phyloP scores from a whole-genome alignment of 1,284 basidiomycete genomes.

The Leccinum fallax region DNA sequence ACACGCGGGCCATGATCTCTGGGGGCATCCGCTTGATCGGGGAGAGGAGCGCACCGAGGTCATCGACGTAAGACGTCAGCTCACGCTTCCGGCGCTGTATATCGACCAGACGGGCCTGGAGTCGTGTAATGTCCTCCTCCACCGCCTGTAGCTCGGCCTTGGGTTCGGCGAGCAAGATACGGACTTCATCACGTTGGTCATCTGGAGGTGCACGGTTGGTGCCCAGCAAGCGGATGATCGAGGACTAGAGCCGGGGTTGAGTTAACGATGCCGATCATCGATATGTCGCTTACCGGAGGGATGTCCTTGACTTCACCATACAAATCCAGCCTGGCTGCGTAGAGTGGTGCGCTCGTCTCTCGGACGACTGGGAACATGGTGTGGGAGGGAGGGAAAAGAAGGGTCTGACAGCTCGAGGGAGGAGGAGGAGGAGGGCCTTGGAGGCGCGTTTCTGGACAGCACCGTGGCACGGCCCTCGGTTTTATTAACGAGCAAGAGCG shows the following conservation, averaged over 20 bases:
- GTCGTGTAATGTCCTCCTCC: slow-evolving; percentile 28
- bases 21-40: slow-evolving; percentile 37
- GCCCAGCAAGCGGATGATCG: slow-evolving; percentile 32
- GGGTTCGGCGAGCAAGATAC: slow-evolving; percentile 26
- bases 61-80: slow-evolving; percentile 32
- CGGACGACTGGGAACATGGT: slow-evolving; percentile 18
- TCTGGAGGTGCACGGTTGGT: slow-evolving; percentile 30
- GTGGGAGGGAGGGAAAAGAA: background rate
- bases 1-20: slow-evolving; percentile 36
- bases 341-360: slow-evolving; percentile 30
- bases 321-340: slow-evolving; percentile 26
- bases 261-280: background rate
- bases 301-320: slow-evolving; percentile 35
- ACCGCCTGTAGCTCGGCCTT: slow-evolving; percentile 29
- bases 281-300: slow-evolving; percentile 25
- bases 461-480: background rate
- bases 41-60: slow-evolving; percentile 35
- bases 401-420: background rate
- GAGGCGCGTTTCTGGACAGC: slow-evolving; percentile 1
- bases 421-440: background rate
- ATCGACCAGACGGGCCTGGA: slow-evolving; percentile 33
- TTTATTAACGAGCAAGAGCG: slow-evolving; percentile 20
- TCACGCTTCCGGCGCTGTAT: slow-evolving; percentile 32
- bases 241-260: slow-evolving; percentile 20
- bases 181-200: slow-evolving; percentile 33